phyloP scores from a whole-genome alignment of 108 stramenopile genomes.

The Craspedostauros australis region DNA sequence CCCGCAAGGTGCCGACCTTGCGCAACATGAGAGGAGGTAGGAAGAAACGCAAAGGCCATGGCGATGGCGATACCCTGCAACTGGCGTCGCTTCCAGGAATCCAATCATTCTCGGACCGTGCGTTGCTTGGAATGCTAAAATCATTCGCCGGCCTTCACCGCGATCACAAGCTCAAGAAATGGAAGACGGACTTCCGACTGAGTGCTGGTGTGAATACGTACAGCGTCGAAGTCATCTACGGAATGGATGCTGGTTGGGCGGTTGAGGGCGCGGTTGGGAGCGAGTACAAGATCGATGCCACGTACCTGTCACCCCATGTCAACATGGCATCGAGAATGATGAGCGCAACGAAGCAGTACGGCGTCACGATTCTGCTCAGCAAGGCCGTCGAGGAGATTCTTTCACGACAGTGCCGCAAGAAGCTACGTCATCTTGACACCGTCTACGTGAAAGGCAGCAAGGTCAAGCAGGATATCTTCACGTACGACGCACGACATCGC shows the following conservation, averaged over 20 bases:
- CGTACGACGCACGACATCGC: constrained; percentile 78
- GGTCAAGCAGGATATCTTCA: constrained; percentile 78
- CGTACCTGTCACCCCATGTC: constrained; percentile 93
- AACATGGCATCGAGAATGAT: constrained; percentile 95
- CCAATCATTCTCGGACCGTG: constrained; percentile 69
- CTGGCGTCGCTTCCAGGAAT: constrained; percentile 76
- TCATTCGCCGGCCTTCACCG: constrained; percentile 73
- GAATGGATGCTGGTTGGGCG: constrained; percentile 96
- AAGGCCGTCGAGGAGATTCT: constrained; percentile 79
- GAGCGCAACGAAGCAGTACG: constrained; percentile 85
- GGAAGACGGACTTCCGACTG: constrained; percentile 73
- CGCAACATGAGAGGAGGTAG: constrained; percentile 6
- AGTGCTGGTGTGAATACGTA: constrained; percentile 68
- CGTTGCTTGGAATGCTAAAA: constrained; percentile 71
- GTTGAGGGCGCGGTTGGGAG: constrained; percentile 93
- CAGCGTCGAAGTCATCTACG: constrained; percentile 79
- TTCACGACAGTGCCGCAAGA: constrained; percentile 45
- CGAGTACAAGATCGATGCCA: constrained; percentile 91
- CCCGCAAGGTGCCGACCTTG: neutral
- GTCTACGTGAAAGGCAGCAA: constrained; percentile 91
- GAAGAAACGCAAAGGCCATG: constrained; percentile 2
- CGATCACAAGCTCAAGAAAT: constrained; percentile 50
- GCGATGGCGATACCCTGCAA: constrained; percentile 22
- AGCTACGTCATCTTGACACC: constrained; percentile 84
- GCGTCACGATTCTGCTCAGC: constrained; percentile 71